Evolutionary conservation across 768 basidiomycete genomes (phyloP).

Genomic region (Mycena vulgaris): DNA sequence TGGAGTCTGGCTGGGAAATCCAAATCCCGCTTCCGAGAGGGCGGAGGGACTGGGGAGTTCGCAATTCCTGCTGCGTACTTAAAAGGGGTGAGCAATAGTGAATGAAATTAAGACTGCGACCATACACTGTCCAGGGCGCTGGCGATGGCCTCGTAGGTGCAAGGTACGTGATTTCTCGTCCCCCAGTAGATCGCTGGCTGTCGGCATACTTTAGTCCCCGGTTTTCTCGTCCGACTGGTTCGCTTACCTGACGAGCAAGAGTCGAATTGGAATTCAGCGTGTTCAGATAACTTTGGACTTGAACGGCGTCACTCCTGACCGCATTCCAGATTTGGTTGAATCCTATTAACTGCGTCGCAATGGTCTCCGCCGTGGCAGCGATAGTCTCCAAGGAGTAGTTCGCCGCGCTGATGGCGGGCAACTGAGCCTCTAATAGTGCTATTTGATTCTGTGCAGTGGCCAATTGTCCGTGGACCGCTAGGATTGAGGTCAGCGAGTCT

Average conservation of each 20-base stretch:
- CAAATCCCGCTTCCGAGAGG: too few species aligned
- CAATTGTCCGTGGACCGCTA: too few species aligned
- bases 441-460: too few species aligned
- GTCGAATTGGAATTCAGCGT: background rate
- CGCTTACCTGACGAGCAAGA: too few species aligned
- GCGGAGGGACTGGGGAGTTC: too few species aligned
- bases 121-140: background rate
- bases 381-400: background rate
- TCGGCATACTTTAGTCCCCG: background rate
- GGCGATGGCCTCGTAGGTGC: background rate
- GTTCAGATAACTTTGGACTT: background rate
- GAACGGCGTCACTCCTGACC: background rate
- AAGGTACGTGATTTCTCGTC: background rate
- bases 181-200: background rate
- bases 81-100: background rate
- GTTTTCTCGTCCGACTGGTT: background rate
- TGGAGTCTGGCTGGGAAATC: too few species aligned
- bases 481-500: too few species aligned
- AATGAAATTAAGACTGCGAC: background rate
- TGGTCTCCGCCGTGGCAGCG: background rate
- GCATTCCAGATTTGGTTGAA: background rate
- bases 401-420: background rate
- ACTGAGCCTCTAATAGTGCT: background rate
- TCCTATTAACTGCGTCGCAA: background rate
- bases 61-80: slow-evolving; percentile 1